Conservation (phyloP, 2,329 filamentous ascomycete species). For the Fusarium odoratissimum region DNA sequence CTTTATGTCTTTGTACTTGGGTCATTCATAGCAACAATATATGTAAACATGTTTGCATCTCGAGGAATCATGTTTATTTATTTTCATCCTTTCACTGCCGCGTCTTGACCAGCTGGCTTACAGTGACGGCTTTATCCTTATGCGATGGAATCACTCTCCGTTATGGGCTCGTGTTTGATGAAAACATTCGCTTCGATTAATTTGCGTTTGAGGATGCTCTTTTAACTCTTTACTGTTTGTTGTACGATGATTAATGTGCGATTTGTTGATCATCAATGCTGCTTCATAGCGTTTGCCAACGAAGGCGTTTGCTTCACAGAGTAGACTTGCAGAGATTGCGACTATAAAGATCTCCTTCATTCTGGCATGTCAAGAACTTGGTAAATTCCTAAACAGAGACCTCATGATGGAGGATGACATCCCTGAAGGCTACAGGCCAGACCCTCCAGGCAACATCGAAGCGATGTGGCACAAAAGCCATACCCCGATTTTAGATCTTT, state of each 20-base stretch:
- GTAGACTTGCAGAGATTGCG: not conserved
- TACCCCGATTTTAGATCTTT: not conserved
- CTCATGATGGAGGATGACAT: not conserved
- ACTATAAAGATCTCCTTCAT: not conserved
- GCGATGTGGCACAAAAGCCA: not conserved
- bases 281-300: not conserved
- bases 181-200: not conserved
- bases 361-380: not conserved
- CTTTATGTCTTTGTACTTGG: not conserved
- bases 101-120: not conserved
- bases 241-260: not conserved
- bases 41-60: not conserved
- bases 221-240: accelerated
- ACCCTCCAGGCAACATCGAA: not conserved
- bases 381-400: too few species aligned
- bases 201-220: not conserved
- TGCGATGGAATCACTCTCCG: not conserved
- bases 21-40: too few species aligned
- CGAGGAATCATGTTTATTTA: not conserved
- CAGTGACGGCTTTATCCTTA: slow-evolving; percentile 3
- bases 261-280: not conserved
- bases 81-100: not conserved
- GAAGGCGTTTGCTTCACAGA: not conserved
- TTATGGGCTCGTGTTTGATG: not conserved
- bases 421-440: not conserved